Evolutionary conservation across 2,329 filamentous ascomycete genomes (phyloP).

Genomic region (Pseudonectria buxi): DNA sequence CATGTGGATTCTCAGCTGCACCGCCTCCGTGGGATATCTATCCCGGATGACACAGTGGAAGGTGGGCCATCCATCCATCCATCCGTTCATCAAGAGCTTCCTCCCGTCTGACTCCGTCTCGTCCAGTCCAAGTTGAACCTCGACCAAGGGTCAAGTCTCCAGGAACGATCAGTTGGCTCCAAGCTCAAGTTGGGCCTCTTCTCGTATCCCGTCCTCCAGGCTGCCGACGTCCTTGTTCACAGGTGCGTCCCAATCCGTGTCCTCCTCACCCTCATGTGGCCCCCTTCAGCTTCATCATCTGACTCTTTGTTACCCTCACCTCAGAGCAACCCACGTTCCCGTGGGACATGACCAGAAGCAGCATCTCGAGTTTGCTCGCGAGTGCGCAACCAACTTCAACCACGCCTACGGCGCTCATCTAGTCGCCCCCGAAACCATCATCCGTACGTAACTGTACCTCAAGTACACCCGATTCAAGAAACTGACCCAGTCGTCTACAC

Average conservation of each 20-base stretch:
- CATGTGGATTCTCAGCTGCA: slow-evolving; percentile 95
- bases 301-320: not conserved
- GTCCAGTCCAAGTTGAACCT: slow-evolving; percentile 66
- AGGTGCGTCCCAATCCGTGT: slow-evolving; percentile 45
- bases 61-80: slow-evolving; percentile 36
- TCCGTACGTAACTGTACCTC: slow-evolving; percentile 45
- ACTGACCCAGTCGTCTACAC: not conserved
- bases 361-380: slow-evolving; percentile 86
- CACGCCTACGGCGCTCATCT: slow-evolving; percentile 60
- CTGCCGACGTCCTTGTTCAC: slow-evolving; percentile 88
- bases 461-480: not conserved
- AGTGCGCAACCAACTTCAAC: slow-evolving; percentile 85
- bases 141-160: slow-evolving; percentile 47
- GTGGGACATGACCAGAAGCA: slow-evolving; percentile 95
- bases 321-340: slow-evolving; percentile 82
- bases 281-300: not conserved
- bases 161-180: slow-evolving; percentile 53
- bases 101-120: slow-evolving; percentile 4
- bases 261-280: not conserved
- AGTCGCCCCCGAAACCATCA: slow-evolving; percentile 60
- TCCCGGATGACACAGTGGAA: slow-evolving; percentile 99
- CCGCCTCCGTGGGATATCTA: slow-evolving; percentile 87
- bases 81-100: not conserved
- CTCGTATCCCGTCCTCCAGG: slow-evolving; percentile 92
- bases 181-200: slow-evolving; percentile 80